Conservation (phyloP, 345 rosid species). For the Populus pruinosa region DNA sequence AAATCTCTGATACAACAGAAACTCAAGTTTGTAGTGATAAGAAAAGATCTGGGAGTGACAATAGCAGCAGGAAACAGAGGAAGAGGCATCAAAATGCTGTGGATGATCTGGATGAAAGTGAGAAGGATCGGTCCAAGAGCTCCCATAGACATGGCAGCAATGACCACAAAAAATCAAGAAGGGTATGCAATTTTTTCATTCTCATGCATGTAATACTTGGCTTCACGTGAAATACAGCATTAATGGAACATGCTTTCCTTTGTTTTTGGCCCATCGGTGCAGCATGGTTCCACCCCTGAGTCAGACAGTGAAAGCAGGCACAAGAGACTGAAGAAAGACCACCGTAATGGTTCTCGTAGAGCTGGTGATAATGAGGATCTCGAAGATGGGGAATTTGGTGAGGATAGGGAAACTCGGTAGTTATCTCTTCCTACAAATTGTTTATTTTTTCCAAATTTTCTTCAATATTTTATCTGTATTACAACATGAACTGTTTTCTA, state of each 20-base stretch:
- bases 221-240: not conserved
- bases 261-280: conserved; percentile 17
- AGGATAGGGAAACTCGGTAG: conserved; percentile 37
- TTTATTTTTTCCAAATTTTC: not conserved
- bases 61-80: conserved; percentile 50
- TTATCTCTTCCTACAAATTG: conserved; percentile 1
- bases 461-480: conserved; percentile 5
- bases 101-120: conserved; percentile 52
- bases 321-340: conserved; percentile 64
- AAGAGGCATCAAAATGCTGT: conserved; percentile 45
- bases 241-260: not conserved
- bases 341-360: conserved; percentile 49
- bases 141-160: conserved; percentile 47
- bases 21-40: conserved; percentile 34
- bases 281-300: conserved; percentile 60
- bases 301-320: conserved; percentile 65
- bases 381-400: conserved; percentile 83
- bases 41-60: conserved; percentile 59
- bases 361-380: conserved; percentile 57
- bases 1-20: conserved; percentile 39
- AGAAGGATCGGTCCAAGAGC: conserved; percentile 47
- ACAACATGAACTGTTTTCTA: conserved; percentile 1
- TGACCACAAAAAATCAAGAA: conserved; percentile 60
- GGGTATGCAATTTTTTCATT: conserved; percentile 34
- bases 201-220: conserved; percentile 5